Base-by-base conservation (phyloP, 2,329 filamentous ascomycete genomes). In the Triangularia verruculosa region DNA sequence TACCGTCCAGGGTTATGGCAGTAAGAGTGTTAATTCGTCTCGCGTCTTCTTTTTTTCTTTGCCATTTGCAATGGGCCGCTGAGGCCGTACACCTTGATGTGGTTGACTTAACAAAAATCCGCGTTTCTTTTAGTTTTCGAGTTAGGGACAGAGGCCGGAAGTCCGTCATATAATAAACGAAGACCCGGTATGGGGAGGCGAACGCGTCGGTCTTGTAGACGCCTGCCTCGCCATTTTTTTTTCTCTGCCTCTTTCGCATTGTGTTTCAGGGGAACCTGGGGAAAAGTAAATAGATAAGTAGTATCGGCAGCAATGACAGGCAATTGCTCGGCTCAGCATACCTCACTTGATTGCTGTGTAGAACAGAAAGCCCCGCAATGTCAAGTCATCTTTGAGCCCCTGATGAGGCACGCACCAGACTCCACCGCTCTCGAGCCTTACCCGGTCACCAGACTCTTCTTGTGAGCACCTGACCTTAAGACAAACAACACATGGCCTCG, bases 11-110 rank as follows among this genome's bases (percentile, higher is more conserved):
- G 62, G 57, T 57, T 62, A 32, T 65, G 69, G 68, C 59, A 68
- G 68, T 70, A 71, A 71, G 68, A 71, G 56, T 66, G 65, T 64
- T 62, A 64, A 60, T 65, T 55, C 59, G 62, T 64, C 43, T 66
- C 59, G 63, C 54, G n/a, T n/a, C n/a, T n/a, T 63, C 55, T 62
- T 51, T 65, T 56, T 61, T 66, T 56, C 25, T 25, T 54, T 54
- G 25, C 25, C 51, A 54, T 24, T 64, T 56, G 61, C 55, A 65
- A 59, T 47, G 65, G 66, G 57, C 43, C 59, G 69, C 69, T 70
- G 69, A 69, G 68, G 64, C 64, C 68, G 66, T 61, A 55, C 61
- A 61, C 56, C 47, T 59, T 17, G 34, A 30, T 39, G 60, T 60
- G 32, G 53, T 58, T 59, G 54, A 66, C 67, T 68, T 57, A 61